These are phyloP conservation scores for Neurospora sp. DNA, from an alignment of 495 filamentous ascomycete species.

Conservation along the genomic window DNA sequence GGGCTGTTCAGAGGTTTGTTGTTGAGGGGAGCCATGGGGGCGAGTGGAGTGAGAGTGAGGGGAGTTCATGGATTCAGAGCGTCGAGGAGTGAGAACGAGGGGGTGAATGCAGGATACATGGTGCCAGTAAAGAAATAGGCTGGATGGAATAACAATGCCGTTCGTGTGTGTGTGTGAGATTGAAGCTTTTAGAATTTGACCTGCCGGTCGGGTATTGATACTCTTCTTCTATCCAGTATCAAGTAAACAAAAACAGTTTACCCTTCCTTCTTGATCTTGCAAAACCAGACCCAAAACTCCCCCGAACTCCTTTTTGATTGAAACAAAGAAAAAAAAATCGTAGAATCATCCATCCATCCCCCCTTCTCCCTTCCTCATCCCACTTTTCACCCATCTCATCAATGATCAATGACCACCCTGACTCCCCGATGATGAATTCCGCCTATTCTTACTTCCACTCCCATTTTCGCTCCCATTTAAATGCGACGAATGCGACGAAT, in stretches of 20 bases:
- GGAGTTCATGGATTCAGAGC: not conserved
- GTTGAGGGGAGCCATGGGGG: not conserved
- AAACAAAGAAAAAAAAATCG: not conserved
- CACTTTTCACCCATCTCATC: not conserved
- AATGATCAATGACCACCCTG: not conserved
- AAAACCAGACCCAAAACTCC: not conserved
- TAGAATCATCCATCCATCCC: not conserved
- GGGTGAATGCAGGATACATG: not conserved
- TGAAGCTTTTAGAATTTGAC: not conserved
- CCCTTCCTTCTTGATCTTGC: not conserved
- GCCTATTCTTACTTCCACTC: not conserved
- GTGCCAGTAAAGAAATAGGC: not conserved
- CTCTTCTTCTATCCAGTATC: not conserved
- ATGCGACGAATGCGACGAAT: not conserved
- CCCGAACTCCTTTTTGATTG: not conserved
- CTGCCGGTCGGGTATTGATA: not conserved
- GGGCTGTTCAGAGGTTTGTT: constrained; percentile 11
- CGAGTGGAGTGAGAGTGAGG: not conserved
- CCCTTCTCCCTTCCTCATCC: not conserved
- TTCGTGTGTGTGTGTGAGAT: not conserved
- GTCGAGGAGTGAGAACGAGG: not conserved
- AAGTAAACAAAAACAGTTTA: not conserved
- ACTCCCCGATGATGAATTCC: not conserved
- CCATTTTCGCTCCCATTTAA: not conserved
- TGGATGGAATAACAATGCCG: not conserved